Evolutionary conservation across 1,284 basidiomycete species (phyloP).

Genomic region (Takashimella tepidaria): DNA sequence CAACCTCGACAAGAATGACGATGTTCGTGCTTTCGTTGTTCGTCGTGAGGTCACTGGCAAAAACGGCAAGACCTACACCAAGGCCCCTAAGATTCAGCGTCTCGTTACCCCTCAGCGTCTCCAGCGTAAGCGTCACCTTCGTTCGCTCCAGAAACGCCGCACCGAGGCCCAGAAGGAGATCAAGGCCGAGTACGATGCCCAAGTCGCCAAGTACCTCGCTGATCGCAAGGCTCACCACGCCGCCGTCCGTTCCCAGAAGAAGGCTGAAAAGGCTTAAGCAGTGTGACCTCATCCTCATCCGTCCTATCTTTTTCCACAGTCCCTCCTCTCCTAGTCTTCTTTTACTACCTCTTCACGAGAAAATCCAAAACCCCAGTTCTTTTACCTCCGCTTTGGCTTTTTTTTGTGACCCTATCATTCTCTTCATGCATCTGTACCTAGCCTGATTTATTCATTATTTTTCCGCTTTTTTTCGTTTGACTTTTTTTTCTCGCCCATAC

Average conservation of each 20-base stretch:
- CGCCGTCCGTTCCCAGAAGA: slow-evolving; percentile 49
- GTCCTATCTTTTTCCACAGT: too few species aligned
- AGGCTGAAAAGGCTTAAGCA: slow-evolving; percentile 22
- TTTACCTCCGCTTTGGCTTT: background rate
- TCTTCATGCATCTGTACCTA: background rate
- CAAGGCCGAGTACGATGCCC: slow-evolving; percentile 84
- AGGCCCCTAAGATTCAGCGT: slow-evolving; percentile 72
- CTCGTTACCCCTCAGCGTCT: slow-evolving; percentile 91
- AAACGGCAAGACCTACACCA: slow-evolving; percentile 96
- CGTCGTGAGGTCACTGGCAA: slow-evolving; percentile 82
- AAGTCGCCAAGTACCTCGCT: slow-evolving; percentile 82
- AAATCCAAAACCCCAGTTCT: background rate
- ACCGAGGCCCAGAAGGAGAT: slow-evolving; percentile 90
- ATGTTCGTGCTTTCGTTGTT: slow-evolving; percentile 95
- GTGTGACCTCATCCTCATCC: too few species aligned
- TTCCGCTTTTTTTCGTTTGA: background rate
- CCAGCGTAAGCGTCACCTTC: slow-evolving; percentile 93
- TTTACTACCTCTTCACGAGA: background rate
- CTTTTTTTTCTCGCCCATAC: too few species aligned
- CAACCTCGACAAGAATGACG: slow-evolving; percentile 96
- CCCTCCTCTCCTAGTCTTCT: too few species aligned
- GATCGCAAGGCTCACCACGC: slow-evolving; percentile 80
- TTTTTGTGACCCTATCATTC: background rate
- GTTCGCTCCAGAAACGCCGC: slow-evolving; percentile 80
- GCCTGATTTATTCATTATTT: background rate